phyloP scores from a whole-genome alignment of 768 basidiomycete genomes.

The Sistotremastrum niveocremeum region DNA sequence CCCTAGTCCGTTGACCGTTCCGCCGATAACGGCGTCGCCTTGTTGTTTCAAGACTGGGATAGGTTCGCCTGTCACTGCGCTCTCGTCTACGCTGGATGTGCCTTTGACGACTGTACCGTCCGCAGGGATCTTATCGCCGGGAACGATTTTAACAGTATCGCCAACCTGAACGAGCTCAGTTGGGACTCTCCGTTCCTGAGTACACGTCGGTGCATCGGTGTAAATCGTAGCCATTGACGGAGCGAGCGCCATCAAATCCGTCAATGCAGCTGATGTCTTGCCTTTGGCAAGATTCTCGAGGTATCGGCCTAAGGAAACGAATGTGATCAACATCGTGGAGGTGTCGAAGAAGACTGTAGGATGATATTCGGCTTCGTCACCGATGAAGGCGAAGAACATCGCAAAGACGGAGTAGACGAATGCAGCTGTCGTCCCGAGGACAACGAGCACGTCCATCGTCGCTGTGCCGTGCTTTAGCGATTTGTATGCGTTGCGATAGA shows the following conservation, averaged over 20 bases:
- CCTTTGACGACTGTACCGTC: constrained; percentile 86
- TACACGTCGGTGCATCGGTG: constrained; percentile 68
- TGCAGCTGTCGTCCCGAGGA: constrained; percentile 88
- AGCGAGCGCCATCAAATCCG: constrained; percentile 89
- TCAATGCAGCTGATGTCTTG: constrained; percentile 90
- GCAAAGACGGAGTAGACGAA: constrained; percentile 77
- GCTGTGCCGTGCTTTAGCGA: constrained; percentile 78
- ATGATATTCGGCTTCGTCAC: constrained; percentile 49
- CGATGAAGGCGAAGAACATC: constrained; percentile 53
- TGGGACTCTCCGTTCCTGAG: constrained; percentile 78
- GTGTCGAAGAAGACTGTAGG: constrained; percentile 97
- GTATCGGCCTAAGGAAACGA: constrained; percentile 89
- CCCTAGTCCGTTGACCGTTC: constrained; percentile 94
- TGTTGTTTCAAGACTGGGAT: constrained; percentile 73
- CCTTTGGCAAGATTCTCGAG: constrained; percentile 97
- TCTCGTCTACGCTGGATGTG: constrained; percentile 84
- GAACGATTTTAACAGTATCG: constrained; percentile 85
- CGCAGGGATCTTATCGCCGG: constrained; percentile 92
- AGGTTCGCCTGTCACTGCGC: constrained; percentile 92
- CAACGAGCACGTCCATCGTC: constrained; percentile 97
- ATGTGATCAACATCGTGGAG: constrained; percentile 96
- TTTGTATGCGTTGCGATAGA: constrained; percentile 85
- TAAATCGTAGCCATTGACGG: constrained; percentile 96
- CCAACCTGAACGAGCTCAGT: constrained; percentile 93
- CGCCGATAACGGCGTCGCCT: constrained; percentile 85